Evolutionary conservation across 78 protist species (phyloP).

Genomic region (Chrysochromulina parva): DNA sequence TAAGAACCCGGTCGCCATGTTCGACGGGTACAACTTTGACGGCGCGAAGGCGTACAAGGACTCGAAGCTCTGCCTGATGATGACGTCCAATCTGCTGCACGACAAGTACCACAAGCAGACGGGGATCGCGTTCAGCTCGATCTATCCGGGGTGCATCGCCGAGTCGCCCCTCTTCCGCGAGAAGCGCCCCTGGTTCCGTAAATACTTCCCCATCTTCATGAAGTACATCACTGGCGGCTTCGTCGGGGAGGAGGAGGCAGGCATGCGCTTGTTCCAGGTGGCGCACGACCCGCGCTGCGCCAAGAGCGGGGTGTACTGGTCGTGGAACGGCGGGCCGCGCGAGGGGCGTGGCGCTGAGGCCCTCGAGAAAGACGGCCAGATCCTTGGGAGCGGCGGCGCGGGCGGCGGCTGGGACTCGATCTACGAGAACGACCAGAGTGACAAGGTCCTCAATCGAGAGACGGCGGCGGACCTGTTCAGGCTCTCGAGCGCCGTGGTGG

Average conservation of each 20-base stretch:
- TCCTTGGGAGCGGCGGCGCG: conserved; percentile 36
- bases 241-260: conserved; percentile 54
- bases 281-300: conserved; percentile 43
- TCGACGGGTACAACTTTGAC: conserved; percentile 39
- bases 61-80: conserved; percentile 49
- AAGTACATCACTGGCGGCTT: conserved; percentile 57
- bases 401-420: conserved; percentile 52
- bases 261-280: conserved; percentile 45
- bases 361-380: conserved; percentile 15
- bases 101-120: conserved; percentile 37
- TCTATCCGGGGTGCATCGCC: conserved; percentile 56
- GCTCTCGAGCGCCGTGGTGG: background rate
- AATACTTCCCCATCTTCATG: conserved; percentile 52
- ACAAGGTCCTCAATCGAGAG: conserved; percentile 31
- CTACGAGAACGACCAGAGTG: conserved; percentile 51
- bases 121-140: conserved; percentile 35
- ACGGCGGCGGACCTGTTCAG: background rate
- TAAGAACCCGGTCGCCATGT: conserved; percentile 45
- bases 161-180: conserved; percentile 62
- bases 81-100: conserved; percentile 29
- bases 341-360: conserved; percentile 43
- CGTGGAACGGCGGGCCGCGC: conserved; percentile 56
- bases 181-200: conserved; percentile 46
- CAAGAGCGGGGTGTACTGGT: conserved; percentile 53
- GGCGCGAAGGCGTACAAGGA: conserved; percentile 59